Evolutionary conservation across 129 eudicot species (phyloP), one percentile per base, ranked within the genome.

Genomic region (Flaveria trinervia): DNA sequence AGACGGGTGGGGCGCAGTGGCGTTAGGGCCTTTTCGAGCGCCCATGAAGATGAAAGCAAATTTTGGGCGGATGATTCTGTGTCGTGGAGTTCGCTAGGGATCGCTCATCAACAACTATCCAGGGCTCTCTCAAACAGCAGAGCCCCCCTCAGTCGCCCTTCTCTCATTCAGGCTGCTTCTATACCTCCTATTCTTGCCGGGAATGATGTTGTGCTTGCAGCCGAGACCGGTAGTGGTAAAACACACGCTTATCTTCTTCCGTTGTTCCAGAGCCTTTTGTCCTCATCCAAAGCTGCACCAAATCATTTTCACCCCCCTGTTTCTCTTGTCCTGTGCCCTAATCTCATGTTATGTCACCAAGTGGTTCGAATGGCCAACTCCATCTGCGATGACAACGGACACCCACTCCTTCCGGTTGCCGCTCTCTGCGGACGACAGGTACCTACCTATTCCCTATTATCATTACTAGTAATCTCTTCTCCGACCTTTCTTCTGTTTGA

Each of bases 171-270:
- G 99, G 94, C 97, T 45, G 88, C 90, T 79, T 91, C 92, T 23
- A 74, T 94, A 80, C 99, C 99, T 20, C 52, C 85, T 70, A 87
- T 94, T 62, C 91, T 91, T 74, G 72, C 81, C 54, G 97, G 88
- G 71, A 84, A 81, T 41, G 97, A 94, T 71, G 91, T 89, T 43
- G 89, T 94, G 65, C 90, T 94, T 81, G 97, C 99, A 23, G 99
- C 99, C 50, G 99, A 94, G 88, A 94, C 99, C 20, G 99, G 99
- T 30, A 94, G 99, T 74, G 99, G 99, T 6, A 94, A 94, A 82
- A 91, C 99, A 36, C 96, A 94, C 71, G 99, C 88, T 3, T 94
- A 94, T 82, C 89, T 94, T 60, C 90, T 91, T 77, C 99, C 99
- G 0, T 56, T 94, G 74, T 75, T 91, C 44, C 89, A 91, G 65